Percentiles rank a stretch among this genome's conserved stretches.
These are phyloP conservation scores for Lipomyces mesembrius DNA, from an alignment of 805 yeast species.

Conservation along the genomic window DNA sequence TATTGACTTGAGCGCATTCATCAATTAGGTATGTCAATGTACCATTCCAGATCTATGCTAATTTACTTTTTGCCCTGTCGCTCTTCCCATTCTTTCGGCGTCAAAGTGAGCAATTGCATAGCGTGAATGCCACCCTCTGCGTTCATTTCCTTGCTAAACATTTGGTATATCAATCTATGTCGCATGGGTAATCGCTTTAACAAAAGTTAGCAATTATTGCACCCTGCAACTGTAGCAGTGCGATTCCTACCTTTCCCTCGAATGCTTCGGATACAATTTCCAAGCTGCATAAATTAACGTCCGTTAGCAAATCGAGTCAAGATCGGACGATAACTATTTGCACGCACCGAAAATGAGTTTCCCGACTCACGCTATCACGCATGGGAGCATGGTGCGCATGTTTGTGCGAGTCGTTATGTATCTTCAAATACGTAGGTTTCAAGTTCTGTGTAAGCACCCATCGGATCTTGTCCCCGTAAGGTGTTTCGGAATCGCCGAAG, in stretches of 20 bases:
- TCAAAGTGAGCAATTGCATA: conserved; percentile 79
- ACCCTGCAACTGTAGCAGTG: too few relatives aligned
- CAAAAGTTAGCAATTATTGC: neutral
- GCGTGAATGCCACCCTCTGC: conserved; percentile 78
- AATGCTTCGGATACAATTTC: conserved; percentile 73
- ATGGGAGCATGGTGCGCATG: conserved; percentile 88
- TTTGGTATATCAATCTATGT: conserved; percentile 73
- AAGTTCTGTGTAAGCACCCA: conserved; percentile 37
- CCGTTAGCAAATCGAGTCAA: neutral
- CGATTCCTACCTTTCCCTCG: conserved; percentile 64
- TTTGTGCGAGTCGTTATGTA: conserved; percentile 81
- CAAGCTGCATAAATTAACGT: conserved; percentile 49
- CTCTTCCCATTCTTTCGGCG: conserved; percentile 58
- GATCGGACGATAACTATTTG: neutral
- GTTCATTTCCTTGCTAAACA: conserved; percentile 73
- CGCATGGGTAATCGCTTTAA: conserved; percentile 50
- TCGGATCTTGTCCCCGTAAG: conserved; percentile 31
- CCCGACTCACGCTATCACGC: conserved; percentile 73
- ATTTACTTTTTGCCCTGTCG: conserved; percentile 20
- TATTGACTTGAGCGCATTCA: neutral
- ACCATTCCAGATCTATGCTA: neutral
- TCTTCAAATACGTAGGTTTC: conserved; percentile 54
- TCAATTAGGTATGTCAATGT: too few relatives aligned
- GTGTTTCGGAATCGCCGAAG: conserved; percentile 20
- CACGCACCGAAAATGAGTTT: conserved; percentile 69